Evolutionary conservation across 139 green algal species (phyloP), one percentile per base, ranked within the genome.

Genomic region (Coelastrella sp.): DNA sequence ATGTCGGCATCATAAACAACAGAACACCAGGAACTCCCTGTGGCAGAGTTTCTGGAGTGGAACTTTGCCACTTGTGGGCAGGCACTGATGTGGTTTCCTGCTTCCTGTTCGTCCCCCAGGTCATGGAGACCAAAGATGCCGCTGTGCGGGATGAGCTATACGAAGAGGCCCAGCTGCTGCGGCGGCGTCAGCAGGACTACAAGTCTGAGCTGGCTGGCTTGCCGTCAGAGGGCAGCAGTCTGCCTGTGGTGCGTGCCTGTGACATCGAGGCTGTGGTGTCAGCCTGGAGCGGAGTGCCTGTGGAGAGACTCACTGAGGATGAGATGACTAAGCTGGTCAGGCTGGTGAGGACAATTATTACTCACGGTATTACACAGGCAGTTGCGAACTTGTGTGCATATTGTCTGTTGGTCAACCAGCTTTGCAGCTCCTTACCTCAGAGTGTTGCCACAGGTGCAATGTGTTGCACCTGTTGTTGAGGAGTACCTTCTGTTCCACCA

Each of bases 201-300:
- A 94, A 93, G 72, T 78, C 70, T 5, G 92, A 96, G 93, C 91
- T 96, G 68, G 80, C 82, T 1, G 93, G 93, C 5, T 75, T 90
- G 17, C 78, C 88, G 0, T 6, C 7, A 19, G 70, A 85, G 8
- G 92, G 93, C 87, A 87, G 72, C 65, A 91, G 85, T 17, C 66
- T 98, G 66, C 96, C 96, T 6, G 68, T 96, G 24, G 98, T 99
- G 57, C 91, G 86, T 49, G 78, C 90, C 8, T 90, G 83, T 8
- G 96, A 99, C 84, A 97, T 99, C 63, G 98, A 98, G 90, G 93
- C 92, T n/a, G 96, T 99, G 11, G 96, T 99, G 72, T 84, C 94
- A 1, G 76, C 92, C 9, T 99, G 98, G 98, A 98, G 96, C 0
- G 96, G 96, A 90, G 99, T 99, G 63, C 98, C 98, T 0, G 95